Conservation (phyloP, 495 filamentous ascomycete species). For the Parachaetomium inaequale region DNA sequence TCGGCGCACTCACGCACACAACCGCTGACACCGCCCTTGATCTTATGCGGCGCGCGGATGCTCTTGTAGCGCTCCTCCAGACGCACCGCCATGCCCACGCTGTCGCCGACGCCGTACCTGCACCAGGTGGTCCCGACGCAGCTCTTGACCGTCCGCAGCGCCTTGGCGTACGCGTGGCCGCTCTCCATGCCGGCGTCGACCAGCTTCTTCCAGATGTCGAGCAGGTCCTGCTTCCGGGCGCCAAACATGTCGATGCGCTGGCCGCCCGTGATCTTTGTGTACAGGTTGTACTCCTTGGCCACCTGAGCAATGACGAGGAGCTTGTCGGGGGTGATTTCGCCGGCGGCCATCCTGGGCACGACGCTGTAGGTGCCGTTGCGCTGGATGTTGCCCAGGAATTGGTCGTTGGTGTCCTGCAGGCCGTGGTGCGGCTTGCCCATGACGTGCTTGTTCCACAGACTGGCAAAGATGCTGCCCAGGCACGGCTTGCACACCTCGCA, state of each 20-base stretch:
- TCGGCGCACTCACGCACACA: slow-evolving; percentile 95
- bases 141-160: slow-evolving; percentile 86
- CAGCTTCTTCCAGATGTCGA: slow-evolving; percentile 82
- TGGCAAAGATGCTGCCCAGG: slow-evolving; percentile 79
- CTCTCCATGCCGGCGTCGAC: slow-evolving; percentile 92
- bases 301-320: slow-evolving; percentile 85
- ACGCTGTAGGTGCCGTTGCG: slow-evolving; percentile 92
- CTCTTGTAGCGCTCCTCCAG: slow-evolving; percentile 95
- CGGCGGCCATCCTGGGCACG: slow-evolving; percentile 77
- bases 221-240: slow-evolving; percentile 85
- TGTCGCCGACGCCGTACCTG: slow-evolving; percentile 87
- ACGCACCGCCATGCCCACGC: slow-evolving; percentile 93
- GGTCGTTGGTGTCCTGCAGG: slow-evolving; percentile 91
- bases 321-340: slow-evolving; percentile 90
- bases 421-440: slow-evolving; percentile 73
- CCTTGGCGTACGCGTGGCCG: slow-evolving; percentile 93
- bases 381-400: slow-evolving; percentile 92
- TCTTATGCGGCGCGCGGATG: slow-evolving; percentile 84
- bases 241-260: slow-evolving; percentile 97
- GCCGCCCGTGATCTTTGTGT: slow-evolving; percentile 93
- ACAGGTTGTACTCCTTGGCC: slow-evolving; percentile 82
- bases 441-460: slow-evolving; percentile 81
- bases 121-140: slow-evolving; percentile 97
- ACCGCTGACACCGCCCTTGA: slow-evolving; percentile 89
- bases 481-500: slow-evolving; percentile 92